Evolutionary conservation across 2,329 filamentous ascomycete species (phyloP), one percentile per base, ranked within the genome.

Genomic region (Claviceps humidiphila): DNA sequence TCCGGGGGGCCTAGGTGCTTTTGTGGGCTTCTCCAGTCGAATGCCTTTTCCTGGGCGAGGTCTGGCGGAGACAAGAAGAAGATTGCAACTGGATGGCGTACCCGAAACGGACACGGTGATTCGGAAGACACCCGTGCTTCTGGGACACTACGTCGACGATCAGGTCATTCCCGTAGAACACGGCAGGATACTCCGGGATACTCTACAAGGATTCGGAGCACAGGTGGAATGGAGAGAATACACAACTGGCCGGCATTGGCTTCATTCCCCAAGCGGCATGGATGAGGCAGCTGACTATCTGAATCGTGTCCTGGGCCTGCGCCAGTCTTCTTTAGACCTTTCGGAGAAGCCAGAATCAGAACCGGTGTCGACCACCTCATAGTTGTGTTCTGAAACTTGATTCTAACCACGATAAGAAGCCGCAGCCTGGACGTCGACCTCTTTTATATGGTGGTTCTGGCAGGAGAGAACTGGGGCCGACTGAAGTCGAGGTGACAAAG

Each of bases 111-210:
- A 66, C 48, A 57, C 60, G 9, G 60, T 70, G 1, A n/a, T 74
- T n/a, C 56, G 58, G 22, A 64, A 66, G 13, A 75, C 72, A 48
- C 73, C 72, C 0, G 58, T 72, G 6, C 61, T 76, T 49, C 58
- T 76, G 2, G 65, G 72, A 49, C 73, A 76, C 55, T 74, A 71
- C 49, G 54, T 58, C 1, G 68, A 76, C 47, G 73, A 76, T 54
- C 64, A 66, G 1, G 55, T 71, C 6, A 68, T 75, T 0, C 57
- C 64, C 52, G 56, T 74, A 1, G 55, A 61, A 16, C 61, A 66
- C 5, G 73, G 73, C 0, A 58, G 64, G 8, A 51, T 59, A 5
- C 50, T 74, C 49, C 57, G 64, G 13, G 64, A 70, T 5, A 60
- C 60, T 0, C 58, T 76, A 37, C 41, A 49, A 1, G 54, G 57